Evolutionary conservation across 345 rosid species (phyloP).

Genomic region (Syzygium jambos): DNA sequence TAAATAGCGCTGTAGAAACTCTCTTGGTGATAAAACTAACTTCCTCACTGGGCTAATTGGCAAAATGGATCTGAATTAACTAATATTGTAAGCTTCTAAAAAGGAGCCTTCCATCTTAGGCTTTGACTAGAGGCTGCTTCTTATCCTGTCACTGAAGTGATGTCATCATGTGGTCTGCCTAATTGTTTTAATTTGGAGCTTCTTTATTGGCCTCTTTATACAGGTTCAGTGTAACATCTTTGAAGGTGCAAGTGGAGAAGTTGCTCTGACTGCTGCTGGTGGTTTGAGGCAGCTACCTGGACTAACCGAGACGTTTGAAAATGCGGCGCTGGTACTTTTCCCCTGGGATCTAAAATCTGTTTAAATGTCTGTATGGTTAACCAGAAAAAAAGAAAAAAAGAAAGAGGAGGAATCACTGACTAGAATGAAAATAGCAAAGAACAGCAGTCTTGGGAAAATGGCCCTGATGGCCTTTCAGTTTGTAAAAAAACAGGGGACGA

Average conservation of each 20-base stretch:
- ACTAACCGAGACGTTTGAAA: slow-evolving; percentile 54
- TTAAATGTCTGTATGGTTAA: not conserved
- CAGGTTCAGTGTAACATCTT: slow-evolving; percentile 93
- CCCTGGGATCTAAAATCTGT: not conserved
- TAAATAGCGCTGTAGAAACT: not conserved
- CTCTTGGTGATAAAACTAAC: not conserved
- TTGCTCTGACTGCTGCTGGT: slow-evolving; percentile 85
- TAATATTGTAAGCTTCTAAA: not conserved
- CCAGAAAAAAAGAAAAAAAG: not conserved
- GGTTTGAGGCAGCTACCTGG: slow-evolving; percentile 89
- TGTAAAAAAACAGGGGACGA: not conserved
- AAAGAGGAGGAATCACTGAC: not conserved
- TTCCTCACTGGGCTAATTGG: not conserved
- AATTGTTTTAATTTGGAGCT: not conserved
- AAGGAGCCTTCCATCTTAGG: not conserved
- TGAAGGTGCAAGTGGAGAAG: slow-evolving; percentile 78
- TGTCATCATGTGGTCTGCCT: not conserved
- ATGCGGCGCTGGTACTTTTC: slow-evolving; percentile 72
- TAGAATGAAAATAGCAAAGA: not conserved
- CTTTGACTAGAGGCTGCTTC: not conserved
- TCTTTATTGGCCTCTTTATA: slow-evolving; percentile 14
- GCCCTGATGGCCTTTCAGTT: not conserved
- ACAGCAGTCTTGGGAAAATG: not conserved
- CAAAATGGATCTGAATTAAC: not conserved
- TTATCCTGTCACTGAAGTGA: not conserved